These are phyloP conservation scores for Salix udensis DNA, from an alignment of 345 rosid species.

Conservation along the genomic window DNA sequence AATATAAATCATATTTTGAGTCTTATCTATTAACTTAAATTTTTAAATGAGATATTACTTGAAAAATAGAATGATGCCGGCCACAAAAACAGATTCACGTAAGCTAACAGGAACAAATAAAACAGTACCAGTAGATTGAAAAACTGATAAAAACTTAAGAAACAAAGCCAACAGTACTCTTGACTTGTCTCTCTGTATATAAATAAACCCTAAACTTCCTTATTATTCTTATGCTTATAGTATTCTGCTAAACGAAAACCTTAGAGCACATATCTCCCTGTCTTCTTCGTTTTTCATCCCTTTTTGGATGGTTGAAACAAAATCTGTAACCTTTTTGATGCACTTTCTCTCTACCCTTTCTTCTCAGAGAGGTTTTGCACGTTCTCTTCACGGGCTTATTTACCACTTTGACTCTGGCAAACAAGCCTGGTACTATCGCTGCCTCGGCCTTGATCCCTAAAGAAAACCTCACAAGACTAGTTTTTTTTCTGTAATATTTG, in stretches of 20 bases:
- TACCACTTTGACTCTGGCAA: neutral
- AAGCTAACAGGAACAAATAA: neutral
- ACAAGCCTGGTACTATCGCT: neutral
- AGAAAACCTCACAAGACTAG: neutral
- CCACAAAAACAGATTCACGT: neutral
- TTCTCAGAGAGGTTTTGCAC: slow-evolving; percentile 1
- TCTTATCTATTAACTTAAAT: too few species aligned
- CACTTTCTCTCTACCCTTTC: neutral
- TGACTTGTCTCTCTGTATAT: neutral
- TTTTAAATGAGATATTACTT: too few species aligned
- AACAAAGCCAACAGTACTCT: neutral
- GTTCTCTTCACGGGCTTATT: neutral
- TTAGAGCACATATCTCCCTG: neutral
- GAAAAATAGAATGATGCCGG: too few species aligned
- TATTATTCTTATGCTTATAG: neutral
- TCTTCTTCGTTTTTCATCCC: neutral
- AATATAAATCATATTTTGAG: too few species aligned
- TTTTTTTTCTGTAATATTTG: neutral
- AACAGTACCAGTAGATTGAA: neutral
- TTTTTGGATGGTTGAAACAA: slow-evolving; percentile 21
- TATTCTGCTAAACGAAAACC: neutral
- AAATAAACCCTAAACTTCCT: neutral
- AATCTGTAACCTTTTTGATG: neutral
- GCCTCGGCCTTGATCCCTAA: slow-evolving; percentile 1
- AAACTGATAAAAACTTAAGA: neutral